Percentiles rank a stretch among this genome's conserved stretches.
These are phyloP conservation scores for Blastobotrys serpentis DNA, from an alignment of 1,139 yeast species.

Conservation along the genomic window DNA sequence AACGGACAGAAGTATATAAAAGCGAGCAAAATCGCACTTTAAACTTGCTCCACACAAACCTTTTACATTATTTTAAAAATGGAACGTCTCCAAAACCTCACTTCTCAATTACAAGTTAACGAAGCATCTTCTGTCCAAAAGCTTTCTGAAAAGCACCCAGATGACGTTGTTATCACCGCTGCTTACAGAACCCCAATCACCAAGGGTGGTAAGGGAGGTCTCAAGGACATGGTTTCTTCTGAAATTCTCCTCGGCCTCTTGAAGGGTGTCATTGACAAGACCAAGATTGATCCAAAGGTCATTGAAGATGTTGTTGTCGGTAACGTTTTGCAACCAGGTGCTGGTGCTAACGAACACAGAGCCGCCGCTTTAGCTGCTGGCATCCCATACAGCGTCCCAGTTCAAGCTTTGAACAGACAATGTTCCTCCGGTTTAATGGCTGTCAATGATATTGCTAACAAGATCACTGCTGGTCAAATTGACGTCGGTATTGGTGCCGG, in stretches of 20 bases:
- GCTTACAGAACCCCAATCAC: conserved; percentile 90
- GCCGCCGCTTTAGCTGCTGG: conserved; percentile 81
- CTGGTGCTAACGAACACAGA: conserved; percentile 86
- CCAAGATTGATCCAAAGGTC: conserved; percentile 59
- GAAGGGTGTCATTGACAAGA: conserved; percentile 56
- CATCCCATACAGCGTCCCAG: conserved; percentile 66
- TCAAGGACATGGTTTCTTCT: conserved; percentile 74
- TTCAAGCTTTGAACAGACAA: conserved; percentile 84
- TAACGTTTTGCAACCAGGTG: conserved; percentile 84
- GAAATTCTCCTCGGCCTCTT: conserved; percentile 67
- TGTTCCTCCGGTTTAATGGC: conserved; percentile 95
- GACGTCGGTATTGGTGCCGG: conserved; percentile 90
- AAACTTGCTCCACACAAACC: background rate
- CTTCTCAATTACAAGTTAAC: conserved; percentile 17
- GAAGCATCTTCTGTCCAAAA: conserved; percentile 34
- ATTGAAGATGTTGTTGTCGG: conserved; percentile 86
- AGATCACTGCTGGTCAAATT: conserved; percentile 83
- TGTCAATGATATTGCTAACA: conserved; percentile 82
- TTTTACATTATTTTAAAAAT: no score
- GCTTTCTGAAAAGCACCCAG: conserved; percentile 63
- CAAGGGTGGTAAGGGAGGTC: conserved; percentile 79
- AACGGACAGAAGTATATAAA: conserved; percentile 2
- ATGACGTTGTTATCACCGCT: conserved; percentile 81
- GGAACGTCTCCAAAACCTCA: conserved; percentile 19
- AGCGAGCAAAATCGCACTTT: background rate